Percentiles rank a stretch among this genome's conserved stretches.
Conservation (phyloP, 1,284 basidiomycete genomes). For the Volvariella surrecta region DNA sequence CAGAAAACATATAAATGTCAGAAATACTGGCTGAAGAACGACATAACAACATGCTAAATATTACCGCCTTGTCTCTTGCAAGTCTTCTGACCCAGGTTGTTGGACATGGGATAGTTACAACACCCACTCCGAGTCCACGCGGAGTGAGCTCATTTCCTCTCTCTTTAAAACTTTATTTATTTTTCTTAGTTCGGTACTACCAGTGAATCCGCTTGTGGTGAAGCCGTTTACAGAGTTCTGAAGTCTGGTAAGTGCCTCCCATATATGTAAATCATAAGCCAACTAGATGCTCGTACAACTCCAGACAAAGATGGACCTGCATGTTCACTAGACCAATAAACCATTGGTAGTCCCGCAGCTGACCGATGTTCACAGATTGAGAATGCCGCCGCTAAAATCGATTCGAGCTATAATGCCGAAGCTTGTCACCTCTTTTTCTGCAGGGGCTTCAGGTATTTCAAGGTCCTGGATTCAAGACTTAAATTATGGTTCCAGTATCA, state of each 20-base stretch:
- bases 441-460: conserved; percentile 21
- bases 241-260: conserved; percentile 15
- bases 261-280: neutral
- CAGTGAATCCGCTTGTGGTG: conserved; percentile 22
- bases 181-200: conserved; percentile 18
- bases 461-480: neutral
- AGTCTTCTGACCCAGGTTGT: conserved; percentile 6
- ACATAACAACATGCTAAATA: too few species aligned
- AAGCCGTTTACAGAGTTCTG: conserved; percentile 19
- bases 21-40: too few species aligned
- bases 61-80: neutral
- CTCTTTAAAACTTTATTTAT: neutral
- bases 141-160: conserved; percentile 11
- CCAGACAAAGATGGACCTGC: too few species aligned
- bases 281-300: too few species aligned
- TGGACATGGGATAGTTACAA: conserved; percentile 22
- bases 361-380: conserved; percentile 19
- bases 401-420: conserved; percentile 21
- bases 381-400: conserved; percentile 20
- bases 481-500: conserved; percentile 15
- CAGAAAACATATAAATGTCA: too few species aligned
- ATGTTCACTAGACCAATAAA: too few species aligned
- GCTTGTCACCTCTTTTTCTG: conserved; percentile 29
- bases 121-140: conserved; percentile 20
- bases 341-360: neutral